Evolutionary conservation across 2,329 filamentous ascomycete genomes (phyloP).

Genomic region (Penicillium sp.): DNA sequence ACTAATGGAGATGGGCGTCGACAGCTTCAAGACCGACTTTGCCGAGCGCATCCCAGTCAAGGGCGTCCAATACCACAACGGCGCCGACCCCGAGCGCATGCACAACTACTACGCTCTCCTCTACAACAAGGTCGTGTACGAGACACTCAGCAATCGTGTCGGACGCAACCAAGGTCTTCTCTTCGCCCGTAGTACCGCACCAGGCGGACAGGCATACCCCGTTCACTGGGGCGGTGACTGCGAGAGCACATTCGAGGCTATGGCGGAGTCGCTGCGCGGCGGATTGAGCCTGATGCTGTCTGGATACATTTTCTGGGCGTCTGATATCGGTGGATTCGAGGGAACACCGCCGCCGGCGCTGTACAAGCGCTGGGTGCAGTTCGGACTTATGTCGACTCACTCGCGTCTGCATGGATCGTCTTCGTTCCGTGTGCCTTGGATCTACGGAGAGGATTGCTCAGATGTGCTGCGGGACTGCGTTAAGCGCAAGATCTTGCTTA

Average conservation of each 20-base stretch:
- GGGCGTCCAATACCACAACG: slow-evolving; percentile 64
- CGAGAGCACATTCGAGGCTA: slow-evolving; percentile 69
- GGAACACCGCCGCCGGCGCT: slow-evolving; percentile 65
- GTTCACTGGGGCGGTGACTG: slow-evolving; percentile 73
- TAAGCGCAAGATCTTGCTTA: slow-evolving; percentile 54
- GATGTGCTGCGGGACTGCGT: slow-evolving; percentile 56
- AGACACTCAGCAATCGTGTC: slow-evolving; percentile 57
- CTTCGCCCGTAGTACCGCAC: slow-evolving; percentile 66
- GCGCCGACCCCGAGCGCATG: slow-evolving; percentile 63
- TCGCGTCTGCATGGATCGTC: slow-evolving; percentile 67
- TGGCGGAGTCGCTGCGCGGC: slow-evolving; percentile 68
- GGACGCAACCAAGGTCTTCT: slow-evolving; percentile 58
- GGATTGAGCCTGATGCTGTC: slow-evolving; percentile 63
- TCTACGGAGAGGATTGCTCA: slow-evolving; percentile 63
- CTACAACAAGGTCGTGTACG: slow-evolving; percentile 69
- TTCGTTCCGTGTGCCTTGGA: slow-evolving; percentile 73
- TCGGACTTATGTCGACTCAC: slow-evolving; percentile 68
- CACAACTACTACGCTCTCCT: slow-evolving; percentile 75
- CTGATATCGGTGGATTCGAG: slow-evolving; percentile 71
- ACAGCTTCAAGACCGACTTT: slow-evolving; percentile 74
- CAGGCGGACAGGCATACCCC: slow-evolving; percentile 68
- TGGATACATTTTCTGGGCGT: slow-evolving; percentile 67
- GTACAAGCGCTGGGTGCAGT: slow-evolving; percentile 77
- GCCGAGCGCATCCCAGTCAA: slow-evolving; percentile 67
- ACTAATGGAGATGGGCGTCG: slow-evolving; percentile 67